Conservation (phyloP, 768 basidiomycete genomes). For the Hemileccinum impolitum region DNA sequence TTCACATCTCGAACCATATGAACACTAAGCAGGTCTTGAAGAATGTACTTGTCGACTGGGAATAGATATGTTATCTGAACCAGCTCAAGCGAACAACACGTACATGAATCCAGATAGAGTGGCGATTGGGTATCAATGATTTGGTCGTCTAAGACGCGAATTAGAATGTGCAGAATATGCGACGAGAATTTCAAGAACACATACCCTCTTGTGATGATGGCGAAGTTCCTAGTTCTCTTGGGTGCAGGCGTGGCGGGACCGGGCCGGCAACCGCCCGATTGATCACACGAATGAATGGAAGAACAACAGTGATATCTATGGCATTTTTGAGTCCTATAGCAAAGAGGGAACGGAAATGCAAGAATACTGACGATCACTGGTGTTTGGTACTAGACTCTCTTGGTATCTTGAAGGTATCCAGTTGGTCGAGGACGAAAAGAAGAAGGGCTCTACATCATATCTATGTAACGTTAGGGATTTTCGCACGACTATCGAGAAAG, state of each 20-base stretch:
- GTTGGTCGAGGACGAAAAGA: constrained; percentile 59
- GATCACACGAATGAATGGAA: constrained; percentile 49
- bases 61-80: constrained; percentile 1
- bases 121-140: constrained; percentile 54
- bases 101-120: constrained; percentile 35
- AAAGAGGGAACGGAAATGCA: constrained; percentile 15
- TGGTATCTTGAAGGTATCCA: constrained; percentile 69
- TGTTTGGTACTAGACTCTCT: constrained; percentile 37
- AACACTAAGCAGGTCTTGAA: constrained; percentile 49
- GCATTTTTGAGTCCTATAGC: neutral
- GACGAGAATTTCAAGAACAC: neutral
- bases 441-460: constrained; percentile 60
- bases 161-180: neutral
- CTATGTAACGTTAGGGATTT: constrained; percentile 17
- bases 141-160: constrained; percentile 14
- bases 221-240: neutral
- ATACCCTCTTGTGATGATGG: constrained; percentile 8
- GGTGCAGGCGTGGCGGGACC: neutral
- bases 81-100: constrained; percentile 1
- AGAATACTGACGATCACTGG: constrained; percentile 53
- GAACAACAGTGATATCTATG: constrained; percentile 53
- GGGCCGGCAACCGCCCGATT: constrained; percentile 1
- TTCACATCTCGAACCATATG: constrained; percentile 43
- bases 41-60: constrained; percentile 19
- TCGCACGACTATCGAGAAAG: neutral